Evolutionary conservation across 208 protist species (phyloP).

Genomic region (Acanthamoeba triangularis): DNA sequence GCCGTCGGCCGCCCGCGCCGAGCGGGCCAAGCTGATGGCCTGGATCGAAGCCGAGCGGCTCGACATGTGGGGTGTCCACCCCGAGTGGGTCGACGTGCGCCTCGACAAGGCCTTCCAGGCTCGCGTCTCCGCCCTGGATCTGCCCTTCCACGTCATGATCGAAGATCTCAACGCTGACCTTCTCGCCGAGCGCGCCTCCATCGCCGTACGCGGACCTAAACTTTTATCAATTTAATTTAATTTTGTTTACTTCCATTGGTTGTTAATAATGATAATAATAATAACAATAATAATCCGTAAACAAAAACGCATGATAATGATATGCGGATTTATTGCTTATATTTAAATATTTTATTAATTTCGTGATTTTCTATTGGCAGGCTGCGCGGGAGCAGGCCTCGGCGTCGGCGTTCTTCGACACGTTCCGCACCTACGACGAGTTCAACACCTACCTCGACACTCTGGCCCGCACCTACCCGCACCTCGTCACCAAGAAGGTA

Average conservation of each 20-base stretch:
- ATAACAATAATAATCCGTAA: no score
- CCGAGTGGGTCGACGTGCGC: conserved; percentile 32
- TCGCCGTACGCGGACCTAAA: background rate
- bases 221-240: background rate
- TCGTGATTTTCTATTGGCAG: background rate
- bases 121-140: background rate
- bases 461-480: background rate
- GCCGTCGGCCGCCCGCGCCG: background rate
- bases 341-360: background rate
- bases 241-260: background rate
- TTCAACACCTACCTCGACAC: background rate
- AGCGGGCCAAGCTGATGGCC: background rate
- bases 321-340: background rate
- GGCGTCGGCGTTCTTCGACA: background rate
- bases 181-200: background rate
- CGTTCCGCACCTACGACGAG: conserved; percentile 13
- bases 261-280: background rate
- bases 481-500: conserved; percentile 36
- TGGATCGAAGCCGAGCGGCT: background rate
- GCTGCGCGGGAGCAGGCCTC: background rate
- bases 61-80: background rate
- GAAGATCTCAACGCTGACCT: background rate
- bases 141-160: conserved; percentile 10
- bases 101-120: background rate
- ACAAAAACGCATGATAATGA: background rate